Percentiles rank a stretch among this genome's conserved stretches.
These are phyloP conservation scores for Cucurbita maxima DNA, from an alignment of 306 rosid species.

Conservation along the genomic window DNA sequence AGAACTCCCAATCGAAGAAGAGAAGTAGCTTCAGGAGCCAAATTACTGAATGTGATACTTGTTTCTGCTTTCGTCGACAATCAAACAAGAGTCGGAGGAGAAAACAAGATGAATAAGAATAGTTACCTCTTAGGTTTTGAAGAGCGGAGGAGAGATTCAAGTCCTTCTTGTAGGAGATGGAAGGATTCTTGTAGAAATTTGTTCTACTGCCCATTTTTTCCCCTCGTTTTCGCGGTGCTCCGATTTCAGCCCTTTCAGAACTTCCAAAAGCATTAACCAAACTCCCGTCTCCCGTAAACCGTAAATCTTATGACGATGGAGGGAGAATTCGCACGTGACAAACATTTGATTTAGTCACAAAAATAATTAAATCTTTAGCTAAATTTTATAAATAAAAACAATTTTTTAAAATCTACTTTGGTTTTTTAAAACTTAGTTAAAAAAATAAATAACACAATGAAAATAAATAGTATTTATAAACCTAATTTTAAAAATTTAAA, in stretches of 20 bases:
- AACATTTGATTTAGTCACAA: too few relatives aligned
- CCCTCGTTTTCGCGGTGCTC: background rate
- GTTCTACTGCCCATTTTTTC: constrained; percentile 45
- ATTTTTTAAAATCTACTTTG: too few relatives aligned
- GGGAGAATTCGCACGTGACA: too few relatives aligned
- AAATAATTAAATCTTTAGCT: too few relatives aligned
- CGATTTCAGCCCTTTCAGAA: background rate
- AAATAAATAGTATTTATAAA: too few relatives aligned
- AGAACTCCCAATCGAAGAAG: background rate
- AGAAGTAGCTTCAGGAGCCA: background rate
- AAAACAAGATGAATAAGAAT: background rate
- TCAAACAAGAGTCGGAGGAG: background rate
- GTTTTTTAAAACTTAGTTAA: too few relatives aligned
- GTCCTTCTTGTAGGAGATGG: constrained; percentile 57
- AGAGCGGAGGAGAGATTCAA: constrained; percentile 58
- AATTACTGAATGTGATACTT: background rate
- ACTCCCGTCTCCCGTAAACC: too few relatives aligned
- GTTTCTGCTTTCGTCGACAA: background rate
- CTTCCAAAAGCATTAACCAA: background rate
- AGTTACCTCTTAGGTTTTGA: constrained; percentile 39
- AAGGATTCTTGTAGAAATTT: constrained; percentile 67
- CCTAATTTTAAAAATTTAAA: too few relatives aligned
- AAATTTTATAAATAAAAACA: too few relatives aligned
- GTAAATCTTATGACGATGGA: too few relatives aligned
- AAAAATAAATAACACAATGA: too few relatives aligned